phyloP scores from a whole-genome alignment of 805 yeast species.

The Hanseniaspora vineae region DNA sequence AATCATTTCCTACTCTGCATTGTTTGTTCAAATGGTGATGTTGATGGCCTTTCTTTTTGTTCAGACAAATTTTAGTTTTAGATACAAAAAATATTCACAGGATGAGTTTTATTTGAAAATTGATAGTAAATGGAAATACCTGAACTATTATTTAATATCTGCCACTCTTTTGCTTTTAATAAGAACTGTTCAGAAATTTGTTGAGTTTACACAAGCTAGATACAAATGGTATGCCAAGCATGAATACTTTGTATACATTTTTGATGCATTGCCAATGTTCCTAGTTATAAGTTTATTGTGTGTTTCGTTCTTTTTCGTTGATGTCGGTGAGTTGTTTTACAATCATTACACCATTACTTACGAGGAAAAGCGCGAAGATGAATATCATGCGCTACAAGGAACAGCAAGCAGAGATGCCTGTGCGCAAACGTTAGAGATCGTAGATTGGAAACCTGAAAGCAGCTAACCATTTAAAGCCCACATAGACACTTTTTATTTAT shows the following conservation, averaged over 20 bases:
- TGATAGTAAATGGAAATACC: constrained; percentile 8
- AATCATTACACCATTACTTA: not conserved
- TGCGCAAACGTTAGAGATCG: too few species aligned
- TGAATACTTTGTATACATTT: constrained; percentile 18
- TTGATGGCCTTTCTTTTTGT: constrained; percentile 16
- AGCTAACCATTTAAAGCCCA: too few species aligned
- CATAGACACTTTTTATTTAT: too few species aligned
- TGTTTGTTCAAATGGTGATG: constrained; percentile 20
- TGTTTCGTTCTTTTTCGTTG: not conserved
- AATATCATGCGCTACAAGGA: not conserved
- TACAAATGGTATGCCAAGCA: constrained; percentile 16
- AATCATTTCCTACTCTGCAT: constrained; percentile 17
- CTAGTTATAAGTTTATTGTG: not conserved
- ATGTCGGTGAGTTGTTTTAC: not conserved
- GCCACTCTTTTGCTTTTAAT: constrained; percentile 15
- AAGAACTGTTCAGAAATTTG: constrained; percentile 21
- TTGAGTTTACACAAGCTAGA: constrained; percentile 22
- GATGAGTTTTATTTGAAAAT: not conserved
- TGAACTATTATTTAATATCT: constrained; percentile 8
- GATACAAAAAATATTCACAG: not conserved
- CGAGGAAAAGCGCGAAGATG: not conserved
- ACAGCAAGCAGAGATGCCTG: not conserved
- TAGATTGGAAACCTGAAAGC: too few species aligned
- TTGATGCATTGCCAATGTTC: constrained; percentile 14
- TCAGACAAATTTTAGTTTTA: not conserved